Base-by-base conservation (phyloP, 2,329 filamentous ascomycete species). In the Thelonectria blattea region DNA sequence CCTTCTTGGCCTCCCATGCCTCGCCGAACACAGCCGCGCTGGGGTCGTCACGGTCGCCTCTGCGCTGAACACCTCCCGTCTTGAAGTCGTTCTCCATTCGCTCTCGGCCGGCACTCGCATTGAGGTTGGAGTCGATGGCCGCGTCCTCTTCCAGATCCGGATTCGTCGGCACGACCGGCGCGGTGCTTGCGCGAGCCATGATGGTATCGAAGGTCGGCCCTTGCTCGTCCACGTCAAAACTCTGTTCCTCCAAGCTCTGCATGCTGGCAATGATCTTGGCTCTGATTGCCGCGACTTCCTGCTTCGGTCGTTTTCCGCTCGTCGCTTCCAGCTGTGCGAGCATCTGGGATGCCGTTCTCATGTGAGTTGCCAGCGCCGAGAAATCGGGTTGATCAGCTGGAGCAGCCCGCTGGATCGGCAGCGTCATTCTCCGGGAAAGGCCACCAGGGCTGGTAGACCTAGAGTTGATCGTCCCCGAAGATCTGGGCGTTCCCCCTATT, bases 31-130 rank as follows among this genome's bases (percentile, higher is more conserved):
- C 92, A 10, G 91, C 91, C 37, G 91, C 91, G 70, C 91, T 93
- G 43, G 91, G 91, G 72, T 95, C 91, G 71, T 95, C 91, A 39
- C 91, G 88, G 74, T 95, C 91, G 34, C 91, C 91, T 71, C 91
- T 90, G 53, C 90, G 86, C 72, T 91, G 89, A 14, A 95, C 88
- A 56, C 91, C 91, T 64, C 91, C 91, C 14, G 91, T 95, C 79
- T 93, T 94, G 75, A 92, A 85, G 73, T 95, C 91, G 72, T 95
- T 95, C 73, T 95, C 91, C 91, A 95, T 95, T 58, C 91, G 85
- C 56, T 91, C 91, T 54, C 90, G 88, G 59, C 91, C 91, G 10
- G 91, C 91, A 59, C 86, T 90, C 14, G 87, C 83, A 67, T 91
- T 91, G 60, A 88, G 81, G 24, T 78, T 78, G 15, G 83, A 70